phyloP scores from a whole-genome alignment of 208 protist species.

The Trypanosoma rangeli region DNA sequence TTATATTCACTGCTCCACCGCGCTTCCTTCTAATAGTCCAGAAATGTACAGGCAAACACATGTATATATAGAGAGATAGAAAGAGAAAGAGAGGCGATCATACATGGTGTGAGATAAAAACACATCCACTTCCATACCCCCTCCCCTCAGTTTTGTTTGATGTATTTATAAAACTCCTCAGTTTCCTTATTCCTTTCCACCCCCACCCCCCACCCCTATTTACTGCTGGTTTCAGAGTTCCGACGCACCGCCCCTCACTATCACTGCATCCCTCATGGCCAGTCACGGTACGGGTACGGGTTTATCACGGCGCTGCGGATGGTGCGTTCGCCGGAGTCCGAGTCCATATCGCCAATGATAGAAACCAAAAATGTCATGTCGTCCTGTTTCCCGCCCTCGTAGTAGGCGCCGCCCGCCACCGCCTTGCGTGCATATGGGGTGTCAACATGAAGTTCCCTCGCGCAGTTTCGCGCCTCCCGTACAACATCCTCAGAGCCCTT shows the following conservation, averaged over 20 bases:
- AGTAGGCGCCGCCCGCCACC: conserved; percentile 60
- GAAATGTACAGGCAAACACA: too few relatives aligned
- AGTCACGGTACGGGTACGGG: conserved; percentile 64
- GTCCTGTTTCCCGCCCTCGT: conserved; percentile 76
- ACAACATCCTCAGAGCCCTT: conserved; percentile 38
- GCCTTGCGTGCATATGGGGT: conserved; percentile 66
- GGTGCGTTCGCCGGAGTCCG: conserved; percentile 41
- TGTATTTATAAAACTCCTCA: too few relatives aligned
- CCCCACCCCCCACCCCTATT: too few relatives aligned
- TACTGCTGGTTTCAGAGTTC: too few relatives aligned
- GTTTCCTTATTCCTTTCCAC: too few relatives aligned
- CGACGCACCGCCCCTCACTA: background rate
- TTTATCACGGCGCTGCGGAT: conserved; percentile 37
- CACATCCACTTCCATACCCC: too few relatives aligned
- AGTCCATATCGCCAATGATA: conserved; percentile 57
- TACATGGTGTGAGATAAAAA: too few relatives aligned
- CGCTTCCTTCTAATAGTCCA: too few relatives aligned
- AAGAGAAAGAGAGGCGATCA: too few relatives aligned
- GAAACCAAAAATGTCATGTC: conserved; percentile 72
- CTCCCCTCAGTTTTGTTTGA: too few relatives aligned
- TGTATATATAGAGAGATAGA: too few relatives aligned
- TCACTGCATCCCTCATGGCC: conserved; percentile 45
- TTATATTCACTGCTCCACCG: too few relatives aligned
- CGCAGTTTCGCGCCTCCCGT: conserved; percentile 31
- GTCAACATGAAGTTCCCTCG: conserved; percentile 48